phyloP scores from a whole-genome alignment of 2,329 filamentous ascomycete species.

The Xylaria sp. region DNA sequence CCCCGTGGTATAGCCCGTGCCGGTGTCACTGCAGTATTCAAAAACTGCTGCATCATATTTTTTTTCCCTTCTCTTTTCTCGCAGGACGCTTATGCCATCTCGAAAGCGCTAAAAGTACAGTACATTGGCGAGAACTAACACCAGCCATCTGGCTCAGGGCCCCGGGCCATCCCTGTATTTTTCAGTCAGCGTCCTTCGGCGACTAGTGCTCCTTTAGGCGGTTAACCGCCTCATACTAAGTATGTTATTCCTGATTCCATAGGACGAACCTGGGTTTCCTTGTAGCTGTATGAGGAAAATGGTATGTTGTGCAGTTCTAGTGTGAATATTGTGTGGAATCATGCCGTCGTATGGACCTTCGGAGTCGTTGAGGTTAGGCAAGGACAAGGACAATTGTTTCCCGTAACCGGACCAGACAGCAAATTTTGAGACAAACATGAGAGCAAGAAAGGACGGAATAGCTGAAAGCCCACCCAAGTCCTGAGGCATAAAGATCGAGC shows the following conservation, averaged over 20 bases:
- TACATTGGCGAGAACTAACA: neutral
- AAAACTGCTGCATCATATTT: neutral
- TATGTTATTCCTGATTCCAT: too few relatives aligned
- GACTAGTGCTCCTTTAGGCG: constrained; percentile 20
- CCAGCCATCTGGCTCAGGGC: constrained; percentile 12
- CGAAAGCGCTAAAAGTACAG: neutral
- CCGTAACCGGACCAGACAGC: neutral
- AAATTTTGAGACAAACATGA: neutral
- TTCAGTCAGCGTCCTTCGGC: constrained; percentile 15
- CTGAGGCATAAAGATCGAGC: constrained; percentile 6
- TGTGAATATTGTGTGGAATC: neutral
- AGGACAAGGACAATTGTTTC: neutral
- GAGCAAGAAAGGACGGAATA: neutral
- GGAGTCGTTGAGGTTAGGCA: neutral
- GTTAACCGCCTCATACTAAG: too few relatives aligned
- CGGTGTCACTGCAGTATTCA: neutral
- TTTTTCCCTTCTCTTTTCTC: constrained; percentile 13
- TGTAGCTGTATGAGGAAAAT: neutral
- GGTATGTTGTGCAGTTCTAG: neutral
- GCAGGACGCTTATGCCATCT: neutral
- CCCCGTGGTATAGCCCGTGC: constrained; percentile 11
- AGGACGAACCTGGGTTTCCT: neutral
- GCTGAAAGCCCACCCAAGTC: neutral
- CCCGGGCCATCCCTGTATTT: constrained; percentile 13
- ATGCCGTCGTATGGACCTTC: neutral